Percentiles rank a stretch among this genome's conserved stretches.
Evolutionary conservation across 495 filamentous ascomycete species (phyloP).

Genomic region (Friedmanniomyces endolithicus): DNA sequence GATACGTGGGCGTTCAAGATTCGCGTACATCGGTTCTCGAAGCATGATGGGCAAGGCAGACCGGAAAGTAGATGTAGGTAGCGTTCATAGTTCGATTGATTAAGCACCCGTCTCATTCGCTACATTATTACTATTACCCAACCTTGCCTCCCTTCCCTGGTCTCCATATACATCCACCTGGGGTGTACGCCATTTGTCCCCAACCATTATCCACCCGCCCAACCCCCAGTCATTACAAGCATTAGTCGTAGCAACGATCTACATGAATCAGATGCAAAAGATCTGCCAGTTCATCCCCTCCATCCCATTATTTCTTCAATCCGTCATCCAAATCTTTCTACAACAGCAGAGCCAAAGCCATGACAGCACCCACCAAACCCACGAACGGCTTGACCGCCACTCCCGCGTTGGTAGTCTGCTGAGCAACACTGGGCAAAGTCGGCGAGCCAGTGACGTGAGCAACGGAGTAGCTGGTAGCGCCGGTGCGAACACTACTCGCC

Average conservation of each 20-base stretch:
- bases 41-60: too few relatives aligned
- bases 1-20: too few relatives aligned
- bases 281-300: too few relatives aligned
- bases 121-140: too few relatives aligned
- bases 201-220: too few relatives aligned
- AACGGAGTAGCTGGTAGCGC: neutral
- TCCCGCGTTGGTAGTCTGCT: constrained; percentile 7
- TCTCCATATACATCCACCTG: too few relatives aligned
- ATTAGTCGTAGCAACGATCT: neutral
- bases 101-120: too few relatives aligned
- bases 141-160: too few relatives aligned
- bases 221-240: too few relatives aligned
- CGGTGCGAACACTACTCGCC: neutral
- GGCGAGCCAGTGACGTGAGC: neutral
- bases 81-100: too few relatives aligned
- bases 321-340: neutral
- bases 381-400: constrained; percentile 1
- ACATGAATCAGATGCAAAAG: neutral
- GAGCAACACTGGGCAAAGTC: neutral
- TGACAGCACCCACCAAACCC: neutral
- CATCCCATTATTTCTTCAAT: neutral
- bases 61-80: too few relatives aligned
- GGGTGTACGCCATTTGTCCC: too few relatives aligned
- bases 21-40: neutral
- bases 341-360: constrained; percentile 7